These are phyloP conservation scores for Neckera pumila DNA, from an alignment of 225 moss, liverwort and hornwort genomes.

Conservation along the genomic window DNA sequence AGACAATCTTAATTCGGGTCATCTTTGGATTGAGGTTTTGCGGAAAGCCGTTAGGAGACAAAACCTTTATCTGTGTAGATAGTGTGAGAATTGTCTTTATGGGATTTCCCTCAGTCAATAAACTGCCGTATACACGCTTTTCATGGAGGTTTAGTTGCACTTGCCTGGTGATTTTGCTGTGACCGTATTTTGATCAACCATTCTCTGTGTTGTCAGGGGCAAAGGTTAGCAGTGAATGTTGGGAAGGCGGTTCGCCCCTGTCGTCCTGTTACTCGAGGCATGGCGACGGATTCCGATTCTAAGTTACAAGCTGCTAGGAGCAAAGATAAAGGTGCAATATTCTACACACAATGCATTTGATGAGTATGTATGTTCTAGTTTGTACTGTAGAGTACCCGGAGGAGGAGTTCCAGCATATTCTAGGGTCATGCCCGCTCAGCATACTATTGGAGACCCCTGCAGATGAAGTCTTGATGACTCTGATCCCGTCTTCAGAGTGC, in stretches of 20 bases:
- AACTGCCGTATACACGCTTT: not conserved
- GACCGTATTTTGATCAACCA: not conserved
- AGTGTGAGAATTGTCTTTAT: not conserved
- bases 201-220: slow-evolving; percentile 3
- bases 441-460: not conserved
- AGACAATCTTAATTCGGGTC: not conserved
- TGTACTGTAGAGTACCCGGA: not conserved
- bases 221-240: not conserved
- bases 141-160: not conserved
- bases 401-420: not conserved
- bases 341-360: not conserved
- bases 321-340: slow-evolving; percentile 20
- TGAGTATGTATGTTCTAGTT: not conserved
- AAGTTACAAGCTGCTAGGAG: slow-evolving; percentile 2
- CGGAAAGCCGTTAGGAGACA: not conserved
- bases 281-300: slow-evolving; percentile 19
- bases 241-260: not conserved
- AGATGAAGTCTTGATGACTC: not conserved
- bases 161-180: not conserved
- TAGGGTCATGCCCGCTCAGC: not conserved
- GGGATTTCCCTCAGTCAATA: not conserved
- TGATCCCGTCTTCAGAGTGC: not conserved
- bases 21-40: not conserved
- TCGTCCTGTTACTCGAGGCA: slow-evolving; percentile 14
- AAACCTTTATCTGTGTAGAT: not conserved